Evolutionary conservation across 805 yeast species (phyloP).

Genomic region (Kuraishia floccosa): DNA sequence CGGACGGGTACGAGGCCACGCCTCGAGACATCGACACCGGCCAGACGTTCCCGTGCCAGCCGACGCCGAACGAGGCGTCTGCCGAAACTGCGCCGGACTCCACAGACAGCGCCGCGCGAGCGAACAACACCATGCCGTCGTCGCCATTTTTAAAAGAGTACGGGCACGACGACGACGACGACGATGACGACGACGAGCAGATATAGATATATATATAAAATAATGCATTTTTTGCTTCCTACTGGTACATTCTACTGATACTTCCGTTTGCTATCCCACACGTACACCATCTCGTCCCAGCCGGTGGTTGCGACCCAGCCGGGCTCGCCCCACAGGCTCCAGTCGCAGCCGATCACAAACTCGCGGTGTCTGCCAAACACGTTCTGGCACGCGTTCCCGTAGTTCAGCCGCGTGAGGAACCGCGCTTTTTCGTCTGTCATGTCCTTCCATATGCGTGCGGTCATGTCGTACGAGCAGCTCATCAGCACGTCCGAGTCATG

Average conservation of each 20-base stretch:
- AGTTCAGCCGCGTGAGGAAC: constrained; percentile 32
- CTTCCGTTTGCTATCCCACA: constrained; percentile 62
- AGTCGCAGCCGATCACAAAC: constrained; percentile 88
- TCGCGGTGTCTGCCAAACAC: constrained; percentile 68
- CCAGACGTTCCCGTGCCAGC: constrained; percentile 4
- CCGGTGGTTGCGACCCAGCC: constrained; percentile 94
- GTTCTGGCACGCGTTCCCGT: constrained; percentile 40
- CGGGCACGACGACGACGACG: too few species aligned
- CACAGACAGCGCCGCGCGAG: too few species aligned
- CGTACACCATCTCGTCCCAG: constrained; percentile 91
- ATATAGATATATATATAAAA: too few species aligned
- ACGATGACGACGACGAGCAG: too few species aligned
- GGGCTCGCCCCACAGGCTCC: constrained; percentile 93
- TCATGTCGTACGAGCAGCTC: constrained; percentile 87
- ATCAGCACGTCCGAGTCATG: constrained; percentile 62
- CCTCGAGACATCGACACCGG: constrained; percentile 4
- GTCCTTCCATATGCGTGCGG: constrained; percentile 79
- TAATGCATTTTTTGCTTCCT: too few species aligned
- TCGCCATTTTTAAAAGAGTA: too few species aligned
- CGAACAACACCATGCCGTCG: too few species aligned
- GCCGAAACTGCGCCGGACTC: too few species aligned
- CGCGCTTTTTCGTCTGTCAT: constrained; percentile 46
- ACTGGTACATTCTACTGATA: too few species aligned
- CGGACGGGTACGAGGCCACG: constrained; percentile 3
- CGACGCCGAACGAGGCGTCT: too few species aligned